Conservation (phyloP, 192 early-diverging fungal genomes). For the Backusella morwellensis region DNA sequence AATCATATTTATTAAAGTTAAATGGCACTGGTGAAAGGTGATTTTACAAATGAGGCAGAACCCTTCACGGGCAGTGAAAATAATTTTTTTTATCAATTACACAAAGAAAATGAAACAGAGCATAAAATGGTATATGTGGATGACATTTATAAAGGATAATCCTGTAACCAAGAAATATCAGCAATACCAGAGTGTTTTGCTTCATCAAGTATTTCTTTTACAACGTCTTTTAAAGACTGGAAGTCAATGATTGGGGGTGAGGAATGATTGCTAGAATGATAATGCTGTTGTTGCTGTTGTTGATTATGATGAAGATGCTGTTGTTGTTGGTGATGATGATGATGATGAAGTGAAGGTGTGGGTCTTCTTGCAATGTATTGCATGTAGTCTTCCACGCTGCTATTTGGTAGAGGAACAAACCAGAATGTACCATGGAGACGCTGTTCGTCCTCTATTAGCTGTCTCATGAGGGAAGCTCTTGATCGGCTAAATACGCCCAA, state of each 20-base stretch:
- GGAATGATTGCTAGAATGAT: neutral
- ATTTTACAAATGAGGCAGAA: too few relatives aligned
- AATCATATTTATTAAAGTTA: too few relatives aligned
- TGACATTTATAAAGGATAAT: neutral
- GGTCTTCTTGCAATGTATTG: neutral
- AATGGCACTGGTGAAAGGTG: neutral
- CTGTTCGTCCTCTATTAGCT: neutral
- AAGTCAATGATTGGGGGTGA: neutral
- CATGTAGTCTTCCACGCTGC: neutral
- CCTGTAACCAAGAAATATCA: conserved; percentile 29
- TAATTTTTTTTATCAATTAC: too few relatives aligned
- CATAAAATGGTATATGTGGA: neutral
- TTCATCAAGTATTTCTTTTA: conserved; percentile 26
- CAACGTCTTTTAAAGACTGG: conserved; percentile 13
- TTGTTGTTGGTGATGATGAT: neutral
- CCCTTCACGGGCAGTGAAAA: too few relatives aligned
- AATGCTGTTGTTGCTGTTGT: neutral
- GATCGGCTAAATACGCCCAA: neutral
- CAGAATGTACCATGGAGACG: neutral
- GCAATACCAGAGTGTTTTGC: conserved; percentile 22
- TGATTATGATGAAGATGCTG: neutral
- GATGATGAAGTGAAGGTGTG: neutral
- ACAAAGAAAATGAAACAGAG: too few relatives aligned
- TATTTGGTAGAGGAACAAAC: neutral
- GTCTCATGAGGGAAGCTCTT: neutral